Evolutionary conservation across 2,329 filamentous ascomycete species (phyloP).

Genomic region (Trichophyton benhamiae): DNA sequence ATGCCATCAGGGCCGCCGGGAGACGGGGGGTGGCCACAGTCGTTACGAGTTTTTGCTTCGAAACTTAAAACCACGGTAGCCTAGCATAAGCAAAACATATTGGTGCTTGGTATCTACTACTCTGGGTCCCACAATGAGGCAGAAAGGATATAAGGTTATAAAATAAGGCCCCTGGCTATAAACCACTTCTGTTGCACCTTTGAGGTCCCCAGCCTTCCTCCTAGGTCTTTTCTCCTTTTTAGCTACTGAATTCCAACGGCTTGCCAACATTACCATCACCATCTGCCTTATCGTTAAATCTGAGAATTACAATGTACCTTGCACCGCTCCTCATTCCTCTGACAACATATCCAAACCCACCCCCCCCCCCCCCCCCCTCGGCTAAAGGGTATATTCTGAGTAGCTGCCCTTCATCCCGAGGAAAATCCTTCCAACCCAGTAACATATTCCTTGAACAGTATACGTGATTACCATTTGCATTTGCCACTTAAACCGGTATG

Average conservation of each 20-base stretch:
- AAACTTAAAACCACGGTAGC: neutral
- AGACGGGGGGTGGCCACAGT: neutral
- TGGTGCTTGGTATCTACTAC: neutral
- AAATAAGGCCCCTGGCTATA: neutral
- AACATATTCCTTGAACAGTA: neutral
- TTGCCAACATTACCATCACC: too few species aligned
- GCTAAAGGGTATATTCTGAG: too few species aligned
- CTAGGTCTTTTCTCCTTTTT: too few species aligned
- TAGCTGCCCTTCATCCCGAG: constrained; percentile 5
- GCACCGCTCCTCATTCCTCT: too few species aligned
- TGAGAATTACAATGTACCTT: too few species aligned
- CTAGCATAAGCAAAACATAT: neutral
- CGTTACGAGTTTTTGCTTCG: neutral
- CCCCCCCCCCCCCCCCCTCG: too few species aligned
- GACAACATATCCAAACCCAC: too few species aligned
- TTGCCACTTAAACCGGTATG: neutral
- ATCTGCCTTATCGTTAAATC: too few species aligned
- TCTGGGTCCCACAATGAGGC: neutral
- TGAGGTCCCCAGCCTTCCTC: too few species aligned
- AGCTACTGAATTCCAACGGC: too few species aligned
- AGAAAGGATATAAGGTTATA: too few species aligned
- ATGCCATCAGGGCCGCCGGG: neutral
- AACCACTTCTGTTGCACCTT: neutral
- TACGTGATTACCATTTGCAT: neutral
- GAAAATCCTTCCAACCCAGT: constrained; percentile 1